Evolutionary conservation across 2,329 filamentous ascomycete species (phyloP).

Genomic region (Gaeumannomyces sp.): DNA sequence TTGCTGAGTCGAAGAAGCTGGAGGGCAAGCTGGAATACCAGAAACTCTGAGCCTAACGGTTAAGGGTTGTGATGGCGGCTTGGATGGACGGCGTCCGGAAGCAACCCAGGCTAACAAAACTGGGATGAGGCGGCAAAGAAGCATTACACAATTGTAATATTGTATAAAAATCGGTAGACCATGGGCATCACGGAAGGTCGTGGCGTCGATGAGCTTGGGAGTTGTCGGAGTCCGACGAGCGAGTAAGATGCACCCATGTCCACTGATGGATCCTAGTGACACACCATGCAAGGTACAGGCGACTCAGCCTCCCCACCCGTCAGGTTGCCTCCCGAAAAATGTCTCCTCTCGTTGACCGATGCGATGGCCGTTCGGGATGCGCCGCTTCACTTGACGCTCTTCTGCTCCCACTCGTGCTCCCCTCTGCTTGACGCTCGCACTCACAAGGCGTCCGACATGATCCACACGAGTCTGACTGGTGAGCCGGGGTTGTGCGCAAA

Average conservation of each 20-base stretch:
- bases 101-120: background rate
- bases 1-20: conserved; percentile 95
- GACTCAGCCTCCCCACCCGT: conserved; percentile 2
- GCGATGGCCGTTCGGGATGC: background rate
- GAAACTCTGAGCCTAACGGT: conserved; percentile 60
- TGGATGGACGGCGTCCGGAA: conserved; percentile 1
- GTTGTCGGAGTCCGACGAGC: background rate
- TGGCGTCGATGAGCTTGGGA: background rate
- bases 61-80: background rate
- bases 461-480: background rate
- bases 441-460: background rate
- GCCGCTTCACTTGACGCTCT: too few species aligned
- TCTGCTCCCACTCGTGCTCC: background rate
- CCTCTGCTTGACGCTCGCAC: background rate
- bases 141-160: conserved; percentile 14
- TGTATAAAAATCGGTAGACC: conserved; percentile 14
- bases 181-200: background rate
- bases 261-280: background rate
- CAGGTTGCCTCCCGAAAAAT: background rate
- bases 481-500: background rate
- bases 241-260: background rate
- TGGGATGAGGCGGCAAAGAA: background rate
- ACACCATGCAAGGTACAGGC: background rate
- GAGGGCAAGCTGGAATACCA: conserved; percentile 98
- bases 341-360: background rate